phyloP scores from a whole-genome alignment of 805 yeast species.

The Torulaspora maleeae region DNA sequence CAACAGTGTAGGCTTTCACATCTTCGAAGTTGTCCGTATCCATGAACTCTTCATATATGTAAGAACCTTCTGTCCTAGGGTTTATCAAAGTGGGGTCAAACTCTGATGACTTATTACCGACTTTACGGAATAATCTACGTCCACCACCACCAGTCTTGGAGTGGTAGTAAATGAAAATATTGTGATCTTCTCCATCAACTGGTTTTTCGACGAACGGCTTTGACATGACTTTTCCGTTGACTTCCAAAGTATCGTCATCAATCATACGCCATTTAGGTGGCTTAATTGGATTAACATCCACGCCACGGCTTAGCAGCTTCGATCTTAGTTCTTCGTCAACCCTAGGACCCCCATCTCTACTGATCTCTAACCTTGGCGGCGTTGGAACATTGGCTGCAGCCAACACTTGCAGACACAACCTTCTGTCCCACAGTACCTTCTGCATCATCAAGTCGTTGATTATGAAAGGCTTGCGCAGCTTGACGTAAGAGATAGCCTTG shows the following conservation, averaged over 20 bases:
- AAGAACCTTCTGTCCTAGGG: slow-evolving; percentile 89
- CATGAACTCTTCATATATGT: slow-evolving; percentile 89
- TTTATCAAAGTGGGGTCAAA: slow-evolving; percentile 71
- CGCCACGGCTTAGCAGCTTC: slow-evolving; percentile 58
- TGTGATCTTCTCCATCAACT: slow-evolving; percentile 98
- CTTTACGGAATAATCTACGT: slow-evolving; percentile 85
- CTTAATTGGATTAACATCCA: slow-evolving; percentile 39
- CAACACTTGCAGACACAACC: slow-evolving; percentile 74
- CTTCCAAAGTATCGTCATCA: slow-evolving; percentile 77
- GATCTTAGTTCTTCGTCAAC: slow-evolving; percentile 62
- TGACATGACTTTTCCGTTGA: slow-evolving; percentile 62
- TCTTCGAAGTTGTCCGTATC: slow-evolving; percentile 98
- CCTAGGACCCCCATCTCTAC: slow-evolving; percentile 95
- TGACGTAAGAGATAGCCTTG: slow-evolving; percentile 87
- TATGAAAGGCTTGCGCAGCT: slow-evolving; percentile 81
- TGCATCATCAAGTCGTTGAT: slow-evolving; percentile 89
- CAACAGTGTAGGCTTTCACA: slow-evolving; percentile 97
- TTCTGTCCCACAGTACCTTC: slow-evolving; percentile 94
- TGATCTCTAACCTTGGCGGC: slow-evolving; percentile 80
- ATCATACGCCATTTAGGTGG: slow-evolving; percentile 86
- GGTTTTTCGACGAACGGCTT: slow-evolving; percentile 99
- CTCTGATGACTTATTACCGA: slow-evolving; percentile 95
- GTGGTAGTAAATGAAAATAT: slow-evolving; percentile 87
- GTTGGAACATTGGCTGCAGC: slow-evolving; percentile 84
- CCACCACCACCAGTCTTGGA: slow-evolving; percentile 96